A percentile compares a stretch with the other conserved stretches of the same genome.
These are phyloP conservation scores for Eleusine coracana DNA, from an alignment of 176 grass and related monocot genomes.

Conservation along the genomic window DNA sequence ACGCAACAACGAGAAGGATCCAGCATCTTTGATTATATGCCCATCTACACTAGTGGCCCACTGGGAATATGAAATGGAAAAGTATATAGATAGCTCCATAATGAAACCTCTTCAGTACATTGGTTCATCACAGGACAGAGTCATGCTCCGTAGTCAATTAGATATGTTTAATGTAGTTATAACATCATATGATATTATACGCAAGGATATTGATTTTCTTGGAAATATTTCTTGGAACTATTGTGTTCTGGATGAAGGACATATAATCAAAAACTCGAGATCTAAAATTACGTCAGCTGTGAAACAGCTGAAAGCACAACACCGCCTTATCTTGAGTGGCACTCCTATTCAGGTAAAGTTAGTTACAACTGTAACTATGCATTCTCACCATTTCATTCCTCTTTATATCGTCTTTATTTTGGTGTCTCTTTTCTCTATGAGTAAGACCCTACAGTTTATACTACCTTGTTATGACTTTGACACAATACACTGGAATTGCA, in stretches of 20 bases:
- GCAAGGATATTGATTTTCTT: conserved; percentile 94
- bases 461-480: conserved; percentile 31
- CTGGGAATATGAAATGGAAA: conserved; percentile 99
- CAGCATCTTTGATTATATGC: conserved; percentile 93
- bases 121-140: conserved; percentile 85
- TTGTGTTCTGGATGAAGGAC: conserved; percentile 98
- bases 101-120: conserved; percentile 87
- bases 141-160: conserved; percentile 70
- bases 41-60: conserved; percentile 96
- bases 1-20: conserved; percentile 55
- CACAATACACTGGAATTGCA: conserved; percentile 50
- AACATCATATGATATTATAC: conserved; percentile 98
- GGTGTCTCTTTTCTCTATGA: conserved; percentile 24
- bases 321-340: conserved; percentile 97
- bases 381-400: conserved; percentile 3
- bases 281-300: conserved; percentile 96
- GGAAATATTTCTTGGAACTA: conserved; percentile 81
- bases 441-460: neutral
- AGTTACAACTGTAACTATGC: conserved; percentile 16
- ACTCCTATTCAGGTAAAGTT: conserved; percentile 89
- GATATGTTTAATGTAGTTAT: conserved; percentile 86
- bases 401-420: conserved; percentile 30
- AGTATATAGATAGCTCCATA: conserved; percentile 87
- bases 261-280: conserved; percentile 98
- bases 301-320: conserved; percentile 91